phyloP scores from a whole-genome alignment of 179 eudicot genomes.

The Patellifolia procumbens region DNA sequence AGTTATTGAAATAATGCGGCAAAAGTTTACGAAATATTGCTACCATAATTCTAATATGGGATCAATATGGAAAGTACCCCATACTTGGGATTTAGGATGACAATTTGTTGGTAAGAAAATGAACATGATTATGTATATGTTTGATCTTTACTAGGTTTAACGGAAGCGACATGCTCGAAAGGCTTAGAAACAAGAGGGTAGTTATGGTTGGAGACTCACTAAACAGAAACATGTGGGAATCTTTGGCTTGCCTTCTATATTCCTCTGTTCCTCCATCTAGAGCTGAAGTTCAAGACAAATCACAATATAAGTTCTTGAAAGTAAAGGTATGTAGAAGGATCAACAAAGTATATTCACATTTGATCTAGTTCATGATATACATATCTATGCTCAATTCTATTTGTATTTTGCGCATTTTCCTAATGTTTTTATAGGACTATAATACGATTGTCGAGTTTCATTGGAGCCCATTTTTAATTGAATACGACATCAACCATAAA shows the following conservation, averaged over 20 bases:
- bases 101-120: too few species aligned
- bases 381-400: too few species aligned
- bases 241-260: constrained; percentile 8
- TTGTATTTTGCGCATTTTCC: too few species aligned
- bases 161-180: constrained; percentile 9
- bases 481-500: constrained; percentile 17
- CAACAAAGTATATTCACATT: too few species aligned
- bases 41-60: neutral
- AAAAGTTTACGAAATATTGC: too few species aligned
- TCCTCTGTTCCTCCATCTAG: neutral
- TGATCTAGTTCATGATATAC: too few species aligned
- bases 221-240: constrained; percentile 19
- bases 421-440: constrained; percentile 31
- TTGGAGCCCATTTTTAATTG: constrained; percentile 41
- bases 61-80: neutral
- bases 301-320: constrained; percentile 23
- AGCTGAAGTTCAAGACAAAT: constrained; percentile 4
- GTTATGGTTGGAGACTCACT: constrained; percentile 11
- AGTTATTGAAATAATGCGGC: too few species aligned
- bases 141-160: neutral
- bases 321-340: neutral
- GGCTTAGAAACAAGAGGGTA: constrained; percentile 15
- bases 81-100: too few species aligned
- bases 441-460: constrained; percentile 35
- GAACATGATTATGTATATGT: neutral